Conservation (phyloP, 2,329 filamentous ascomycete species). For the Colletotrichum orchidophilum region DNA sequence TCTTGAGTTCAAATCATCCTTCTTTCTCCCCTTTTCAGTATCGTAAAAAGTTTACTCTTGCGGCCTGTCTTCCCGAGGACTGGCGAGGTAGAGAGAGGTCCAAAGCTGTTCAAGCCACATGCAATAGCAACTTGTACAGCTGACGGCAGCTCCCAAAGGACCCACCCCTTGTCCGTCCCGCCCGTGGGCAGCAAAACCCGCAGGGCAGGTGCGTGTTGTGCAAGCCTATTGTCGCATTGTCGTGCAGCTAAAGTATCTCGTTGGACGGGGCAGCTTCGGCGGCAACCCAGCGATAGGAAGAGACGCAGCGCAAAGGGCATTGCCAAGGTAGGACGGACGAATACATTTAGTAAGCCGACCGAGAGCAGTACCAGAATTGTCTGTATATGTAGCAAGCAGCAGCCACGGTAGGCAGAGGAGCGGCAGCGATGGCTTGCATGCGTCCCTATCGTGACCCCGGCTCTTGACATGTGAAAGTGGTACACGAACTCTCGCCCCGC, state of each 20-base stretch:
- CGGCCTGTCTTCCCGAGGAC: too few relatives aligned
- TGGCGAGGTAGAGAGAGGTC: neutral
- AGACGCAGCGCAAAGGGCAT: neutral
- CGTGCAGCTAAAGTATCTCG: neutral
- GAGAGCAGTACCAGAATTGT: neutral
- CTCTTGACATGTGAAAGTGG: conserved; percentile 32
- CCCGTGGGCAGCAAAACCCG: neutral
- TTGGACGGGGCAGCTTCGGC: neutral
- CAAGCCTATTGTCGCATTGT: neutral
- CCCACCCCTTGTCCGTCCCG: neutral
- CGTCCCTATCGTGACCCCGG: conserved; percentile 24
- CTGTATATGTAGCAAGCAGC: neutral
- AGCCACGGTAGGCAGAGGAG: neutral
- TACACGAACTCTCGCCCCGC: conserved; percentile 10
- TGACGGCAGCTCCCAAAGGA: neutral
- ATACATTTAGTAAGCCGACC: neutral
- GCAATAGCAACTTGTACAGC: neutral
- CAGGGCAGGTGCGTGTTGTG: neutral
- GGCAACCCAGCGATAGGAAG: neutral
- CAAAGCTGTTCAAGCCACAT: conserved; percentile 10
- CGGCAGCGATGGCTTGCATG: conserved; percentile 15
- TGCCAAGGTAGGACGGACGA: neutral
- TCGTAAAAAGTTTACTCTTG: neutral
- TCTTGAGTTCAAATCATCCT: too few relatives aligned
- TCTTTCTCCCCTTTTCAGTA: neutral